Percentiles rank a stretch among this genome's conserved stretches.
Conservation (phyloP, 192 early-diverging fungal genomes). For the Linnemannia zychae region DNA sequence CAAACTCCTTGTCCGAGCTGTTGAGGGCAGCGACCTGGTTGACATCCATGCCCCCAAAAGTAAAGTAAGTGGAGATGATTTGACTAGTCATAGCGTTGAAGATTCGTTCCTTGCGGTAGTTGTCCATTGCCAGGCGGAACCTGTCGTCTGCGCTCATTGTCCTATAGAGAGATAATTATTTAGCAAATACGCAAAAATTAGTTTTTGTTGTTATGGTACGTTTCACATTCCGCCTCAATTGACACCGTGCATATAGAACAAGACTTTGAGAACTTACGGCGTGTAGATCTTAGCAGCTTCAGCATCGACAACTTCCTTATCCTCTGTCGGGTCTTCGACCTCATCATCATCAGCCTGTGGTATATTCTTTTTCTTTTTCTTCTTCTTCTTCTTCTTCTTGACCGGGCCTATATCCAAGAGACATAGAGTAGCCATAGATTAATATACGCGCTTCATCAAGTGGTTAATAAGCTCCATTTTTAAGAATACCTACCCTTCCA, state of each 20-base stretch:
- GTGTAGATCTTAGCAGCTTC: slow-evolving; percentile 17
- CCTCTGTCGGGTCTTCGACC: neutral
- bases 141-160: slow-evolving; percentile 14
- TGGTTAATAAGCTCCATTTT: too few species aligned
- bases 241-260: too few species aligned
- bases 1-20: neutral
- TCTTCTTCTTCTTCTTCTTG: slow-evolving; percentile 34
- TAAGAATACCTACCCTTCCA: neutral
- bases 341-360: slow-evolving; percentile 25
- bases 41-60: slow-evolving; percentile 37
- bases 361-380: slow-evolving; percentile 17
- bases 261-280: slow-evolving; percentile 22
- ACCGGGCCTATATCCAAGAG: neutral
- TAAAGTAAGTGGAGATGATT: slow-evolving; percentile 37
- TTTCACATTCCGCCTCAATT: too few species aligned
- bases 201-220: too few species aligned
- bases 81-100: slow-evolving; percentile 20
- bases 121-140: slow-evolving; percentile 42
- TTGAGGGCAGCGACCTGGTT: neutral
- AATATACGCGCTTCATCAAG: too few species aligned
- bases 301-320: neutral
- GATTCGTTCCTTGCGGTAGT: slow-evolving; percentile 35
- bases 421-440: too few species aligned
- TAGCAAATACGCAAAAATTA: neutral
- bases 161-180: slow-evolving; percentile 8